Evolutionary conservation across 305 asterid genomes (phyloP).

Genomic region (Petunia hybrid): DNA sequence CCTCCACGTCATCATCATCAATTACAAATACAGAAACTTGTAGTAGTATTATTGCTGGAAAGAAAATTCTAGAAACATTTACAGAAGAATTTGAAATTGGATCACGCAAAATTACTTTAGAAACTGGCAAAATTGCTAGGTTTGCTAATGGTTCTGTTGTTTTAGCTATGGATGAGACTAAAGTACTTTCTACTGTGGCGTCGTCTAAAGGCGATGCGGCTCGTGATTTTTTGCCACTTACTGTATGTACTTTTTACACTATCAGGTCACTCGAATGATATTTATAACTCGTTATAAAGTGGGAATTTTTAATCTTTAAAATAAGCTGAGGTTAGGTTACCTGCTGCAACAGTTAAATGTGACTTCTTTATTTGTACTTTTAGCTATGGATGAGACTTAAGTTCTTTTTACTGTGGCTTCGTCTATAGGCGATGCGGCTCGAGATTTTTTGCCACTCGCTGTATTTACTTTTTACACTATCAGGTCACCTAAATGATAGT

Average conservation of each 20-base stretch:
- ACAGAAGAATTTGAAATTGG: conserved; percentile 91
- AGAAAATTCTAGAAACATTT: conserved; percentile 76
- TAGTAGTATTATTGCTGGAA: conserved; percentile 43
- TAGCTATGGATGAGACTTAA: conserved; percentile 83
- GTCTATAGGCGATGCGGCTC: conserved; percentile 76
- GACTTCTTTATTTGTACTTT: no score
- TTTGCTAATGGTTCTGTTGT: conserved; percentile 92
- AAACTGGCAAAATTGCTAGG: conserved; percentile 90
- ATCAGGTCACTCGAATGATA: no score
- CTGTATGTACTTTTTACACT: conserved; percentile 54
- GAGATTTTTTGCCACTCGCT: conserved; percentile 92
- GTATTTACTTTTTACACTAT: conserved; percentile 47
- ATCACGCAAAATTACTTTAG: conserved; percentile 61
- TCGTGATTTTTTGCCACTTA: conserved; percentile 91
- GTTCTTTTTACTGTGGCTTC: conserved; percentile 89
- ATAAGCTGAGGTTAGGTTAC: no score
- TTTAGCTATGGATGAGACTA: conserved; percentile 87
- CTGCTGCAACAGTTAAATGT: no score
- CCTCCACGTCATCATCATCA: conserved; percentile 45
- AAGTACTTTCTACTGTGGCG: conserved; percentile 83
- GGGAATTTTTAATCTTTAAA: no score
- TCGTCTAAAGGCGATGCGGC: conserved; percentile 80
- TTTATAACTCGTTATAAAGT: no score
- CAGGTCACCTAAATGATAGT: no score
- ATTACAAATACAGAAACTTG: conserved; percentile 44